These are phyloP conservation scores for Colletotrichum sp. DNA, from an alignment of 2,329 filamentous ascomycete species.

Conservation along the genomic window DNA sequence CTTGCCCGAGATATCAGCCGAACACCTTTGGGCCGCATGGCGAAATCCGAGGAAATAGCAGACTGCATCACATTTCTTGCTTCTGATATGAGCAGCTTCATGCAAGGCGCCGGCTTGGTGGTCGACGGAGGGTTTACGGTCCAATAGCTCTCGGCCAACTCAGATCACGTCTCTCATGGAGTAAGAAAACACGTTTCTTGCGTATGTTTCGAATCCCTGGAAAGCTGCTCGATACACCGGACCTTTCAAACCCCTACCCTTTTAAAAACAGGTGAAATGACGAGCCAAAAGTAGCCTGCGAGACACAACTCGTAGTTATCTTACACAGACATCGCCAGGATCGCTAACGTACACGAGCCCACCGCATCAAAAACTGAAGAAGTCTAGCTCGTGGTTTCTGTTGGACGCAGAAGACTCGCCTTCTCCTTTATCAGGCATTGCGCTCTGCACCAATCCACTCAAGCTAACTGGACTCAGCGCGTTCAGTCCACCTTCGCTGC, in stretches of 20 bases:
- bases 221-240: neutral
- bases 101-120: conserved; percentile 51
- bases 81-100: conserved; percentile 56
- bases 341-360: neutral
- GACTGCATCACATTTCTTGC: conserved; percentile 56
- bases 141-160: conserved; percentile 17
- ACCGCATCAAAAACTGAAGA: conserved; percentile 35
- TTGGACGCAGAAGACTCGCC: conserved; percentile 7
- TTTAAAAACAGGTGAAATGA: neutral
- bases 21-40: conserved; percentile 52
- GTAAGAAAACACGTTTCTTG: neutral
- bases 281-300: neutral
- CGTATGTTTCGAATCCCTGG: neutral
- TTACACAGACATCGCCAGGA: neutral
- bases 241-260: neutral
- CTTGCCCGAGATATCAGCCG: conserved; percentile 43
- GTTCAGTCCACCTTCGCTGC: conserved; percentile 15
- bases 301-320: neutral
- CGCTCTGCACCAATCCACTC: conserved; percentile 32
- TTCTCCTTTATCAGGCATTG: conserved; percentile 26
- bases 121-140: conserved; percentile 49
- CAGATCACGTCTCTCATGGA: neutral
- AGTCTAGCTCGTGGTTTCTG: conserved; percentile 43
- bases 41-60: conserved; percentile 54
- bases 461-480: conserved; percentile 34